phyloP scores from a whole-genome alignment of 108 stramenopile species.

The Nitzschia inconspicua region DNA sequence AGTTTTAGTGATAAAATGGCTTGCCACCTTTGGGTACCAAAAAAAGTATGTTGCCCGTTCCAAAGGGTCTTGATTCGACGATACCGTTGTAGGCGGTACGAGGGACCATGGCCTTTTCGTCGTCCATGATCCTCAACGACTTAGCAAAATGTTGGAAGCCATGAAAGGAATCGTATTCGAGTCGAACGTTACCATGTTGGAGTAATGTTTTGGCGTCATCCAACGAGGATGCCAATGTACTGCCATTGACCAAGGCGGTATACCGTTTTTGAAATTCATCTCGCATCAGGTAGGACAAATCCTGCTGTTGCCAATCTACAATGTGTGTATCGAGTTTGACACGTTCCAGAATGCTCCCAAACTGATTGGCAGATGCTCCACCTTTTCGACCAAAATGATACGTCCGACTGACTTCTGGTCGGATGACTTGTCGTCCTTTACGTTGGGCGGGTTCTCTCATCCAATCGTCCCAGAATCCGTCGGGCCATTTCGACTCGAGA shows the following conservation, averaged over 20 bases:
- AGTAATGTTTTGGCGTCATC: conserved; percentile 37
- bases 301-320: conserved; percentile 63
- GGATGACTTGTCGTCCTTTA: conserved; percentile 72
- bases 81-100: conserved; percentile 92
- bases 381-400: conserved; percentile 79
- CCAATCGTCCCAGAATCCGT: conserved; percentile 96
- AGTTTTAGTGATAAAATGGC: too few relatives aligned
- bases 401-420: conserved; percentile 85
- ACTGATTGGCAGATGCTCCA: conserved; percentile 64
- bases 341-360: conserved; percentile 33
- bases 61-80: conserved; percentile 57
- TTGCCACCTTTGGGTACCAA: conserved; percentile 28
- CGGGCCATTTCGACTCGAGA: conserved; percentile 47
- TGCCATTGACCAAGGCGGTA: conserved; percentile 34
- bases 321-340: conserved; percentile 53
- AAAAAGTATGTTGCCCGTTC: conserved; percentile 38
- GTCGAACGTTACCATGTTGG: conserved; percentile 31
- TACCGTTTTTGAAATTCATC: conserved; percentile 42
- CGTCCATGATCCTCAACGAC: conserved; percentile 67
- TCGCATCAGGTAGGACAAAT: conserved; percentile 62
- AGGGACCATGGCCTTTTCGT: conserved; percentile 89
- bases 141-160: conserved; percentile 54
- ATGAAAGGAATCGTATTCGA: conserved; percentile 47
- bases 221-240: conserved; percentile 30
- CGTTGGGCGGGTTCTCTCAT: conserved; percentile 81